phyloP scores from a whole-genome alignment of 129 eudicot species.

The Tagetes erecta region DNA sequence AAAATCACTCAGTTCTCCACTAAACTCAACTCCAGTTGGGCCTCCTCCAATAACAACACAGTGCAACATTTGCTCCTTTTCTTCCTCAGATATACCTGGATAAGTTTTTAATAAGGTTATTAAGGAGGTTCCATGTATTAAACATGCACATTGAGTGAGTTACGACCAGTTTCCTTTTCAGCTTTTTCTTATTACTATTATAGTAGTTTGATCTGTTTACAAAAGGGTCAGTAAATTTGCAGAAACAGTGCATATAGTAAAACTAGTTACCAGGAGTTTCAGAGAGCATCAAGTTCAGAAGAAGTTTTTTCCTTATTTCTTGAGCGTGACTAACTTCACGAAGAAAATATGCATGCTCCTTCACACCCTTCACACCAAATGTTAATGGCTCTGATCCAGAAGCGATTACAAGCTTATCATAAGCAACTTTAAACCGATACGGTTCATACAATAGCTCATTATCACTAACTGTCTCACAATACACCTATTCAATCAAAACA shows the following conservation, averaged over 20 bases:
- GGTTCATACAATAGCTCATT: conserved; percentile 47
- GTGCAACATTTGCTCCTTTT: conserved; percentile 72
- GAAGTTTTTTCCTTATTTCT: conserved; percentile 78
- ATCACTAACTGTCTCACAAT: conserved; percentile 62
- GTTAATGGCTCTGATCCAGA: conserved; percentile 89
- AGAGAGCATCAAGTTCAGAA: conserved; percentile 80
- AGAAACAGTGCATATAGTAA: neutral
- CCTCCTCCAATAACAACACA: conserved; percentile 98
- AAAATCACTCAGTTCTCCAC: conserved; percentile 94
- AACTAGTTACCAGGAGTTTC: conserved; percentile 68
- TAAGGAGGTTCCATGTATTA: neutral
- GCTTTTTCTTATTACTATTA: neutral
- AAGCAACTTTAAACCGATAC: conserved; percentile 72
- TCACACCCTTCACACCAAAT: conserved; percentile 90
- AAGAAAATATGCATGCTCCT: conserved; percentile 83
- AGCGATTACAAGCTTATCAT: conserved; percentile 96
- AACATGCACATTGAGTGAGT: neutral
- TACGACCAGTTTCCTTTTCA: neutral
- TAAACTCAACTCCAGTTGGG: conserved; percentile 96
- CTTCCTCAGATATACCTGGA: conserved; percentile 87
- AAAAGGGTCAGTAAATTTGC: neutral
- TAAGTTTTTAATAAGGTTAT: neutral
- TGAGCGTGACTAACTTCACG: conserved; percentile 97
- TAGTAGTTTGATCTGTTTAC: neutral
- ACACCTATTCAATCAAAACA: conserved; percentile 50